phyloP scores from a whole-genome alignment of 192 early-diverging fungal species.

The Bifiguratus adelaidae region DNA sequence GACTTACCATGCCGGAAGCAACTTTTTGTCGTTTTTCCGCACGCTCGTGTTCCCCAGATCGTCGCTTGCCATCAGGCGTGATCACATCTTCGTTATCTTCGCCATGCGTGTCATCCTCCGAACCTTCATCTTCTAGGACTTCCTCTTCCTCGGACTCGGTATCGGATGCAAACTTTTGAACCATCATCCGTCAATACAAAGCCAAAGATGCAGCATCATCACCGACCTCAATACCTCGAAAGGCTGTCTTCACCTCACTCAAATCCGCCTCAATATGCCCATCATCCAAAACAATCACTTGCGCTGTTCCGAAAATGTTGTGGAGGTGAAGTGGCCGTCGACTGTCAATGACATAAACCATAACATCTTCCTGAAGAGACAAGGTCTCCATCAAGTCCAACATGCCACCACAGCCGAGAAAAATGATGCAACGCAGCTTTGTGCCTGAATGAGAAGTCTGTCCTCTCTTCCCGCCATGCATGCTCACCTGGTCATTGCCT shows the following conservation, averaged over 20 bases:
- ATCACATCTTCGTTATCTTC: constrained; percentile 19
- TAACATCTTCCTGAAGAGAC: constrained; percentile 36
- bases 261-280: constrained; percentile 67
- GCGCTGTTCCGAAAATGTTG: constrained; percentile 65
- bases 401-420: constrained; percentile 82
- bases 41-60: constrained; percentile 7
- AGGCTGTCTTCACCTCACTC: constrained; percentile 51
- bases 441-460: background rate
- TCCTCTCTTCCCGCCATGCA: too few relatives aligned
- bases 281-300: constrained; percentile 78
- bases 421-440: constrained; percentile 61
- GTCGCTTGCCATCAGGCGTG: constrained; percentile 17
- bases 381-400: constrained; percentile 62
- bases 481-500: too few relatives aligned
- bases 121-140: constrained; percentile 20
- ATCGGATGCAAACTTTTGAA: too few relatives aligned
- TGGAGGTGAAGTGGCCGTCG: constrained; percentile 83
- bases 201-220: background rate
- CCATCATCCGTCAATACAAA: too few relatives aligned
- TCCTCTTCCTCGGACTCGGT: too few relatives aligned
- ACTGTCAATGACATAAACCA: constrained; percentile 75
- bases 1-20: constrained; percentile 17
- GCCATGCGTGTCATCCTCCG: constrained; percentile 15
- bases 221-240: constrained; percentile 50
- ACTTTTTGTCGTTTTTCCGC: constrained; percentile 32